A percentile compares a stretch with the other conserved stretches of the same genome.
Conservation (phyloP, 306 rosid species). For the Malus sylvestris region DNA sequence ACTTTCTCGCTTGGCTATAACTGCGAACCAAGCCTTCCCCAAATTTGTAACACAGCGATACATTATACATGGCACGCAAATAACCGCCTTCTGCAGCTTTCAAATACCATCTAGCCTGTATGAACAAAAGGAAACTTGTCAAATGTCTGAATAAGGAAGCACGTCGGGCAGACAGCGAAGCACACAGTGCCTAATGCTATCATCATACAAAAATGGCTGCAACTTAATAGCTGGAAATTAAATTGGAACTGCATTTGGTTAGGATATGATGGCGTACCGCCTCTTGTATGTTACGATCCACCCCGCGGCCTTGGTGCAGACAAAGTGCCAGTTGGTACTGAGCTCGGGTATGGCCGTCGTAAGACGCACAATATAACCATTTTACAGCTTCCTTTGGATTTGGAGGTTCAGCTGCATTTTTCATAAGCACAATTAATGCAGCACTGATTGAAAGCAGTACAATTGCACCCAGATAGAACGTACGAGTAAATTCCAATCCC, state of each 20-base stretch:
- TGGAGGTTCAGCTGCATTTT: constrained; percentile 60
- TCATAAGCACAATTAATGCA: too few species aligned
- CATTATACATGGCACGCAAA: constrained; percentile 82
- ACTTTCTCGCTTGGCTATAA: constrained; percentile 59
- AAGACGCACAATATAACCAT: constrained; percentile 62
- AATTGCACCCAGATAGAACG: not conserved
- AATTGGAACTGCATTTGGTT: not conserved
- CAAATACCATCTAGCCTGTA: constrained; percentile 79
- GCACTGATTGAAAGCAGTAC: not conserved
- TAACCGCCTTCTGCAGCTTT: constrained; percentile 90
- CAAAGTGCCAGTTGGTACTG: constrained; percentile 90
- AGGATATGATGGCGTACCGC: constrained; percentile 46
- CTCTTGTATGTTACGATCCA: constrained; percentile 36
- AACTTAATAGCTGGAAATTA: not conserved
- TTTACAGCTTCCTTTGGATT: constrained; percentile 56
- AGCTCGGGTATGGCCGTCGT: constrained; percentile 60
- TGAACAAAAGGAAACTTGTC: constrained; percentile 7
- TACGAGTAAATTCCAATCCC: not conserved
- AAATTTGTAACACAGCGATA: constrained; percentile 60
- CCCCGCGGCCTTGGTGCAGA: constrained; percentile 61
- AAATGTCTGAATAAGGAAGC: not conserved
- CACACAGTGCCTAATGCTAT: not conserved
- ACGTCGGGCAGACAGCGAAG: not conserved
- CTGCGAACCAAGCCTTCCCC: constrained; percentile 65
- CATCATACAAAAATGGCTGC: not conserved